Percentiles rank a stretch among this genome's conserved stretches.
phyloP scores from a whole-genome alignment of 257 asterid species.

The Capsicum baccatum region DNA sequence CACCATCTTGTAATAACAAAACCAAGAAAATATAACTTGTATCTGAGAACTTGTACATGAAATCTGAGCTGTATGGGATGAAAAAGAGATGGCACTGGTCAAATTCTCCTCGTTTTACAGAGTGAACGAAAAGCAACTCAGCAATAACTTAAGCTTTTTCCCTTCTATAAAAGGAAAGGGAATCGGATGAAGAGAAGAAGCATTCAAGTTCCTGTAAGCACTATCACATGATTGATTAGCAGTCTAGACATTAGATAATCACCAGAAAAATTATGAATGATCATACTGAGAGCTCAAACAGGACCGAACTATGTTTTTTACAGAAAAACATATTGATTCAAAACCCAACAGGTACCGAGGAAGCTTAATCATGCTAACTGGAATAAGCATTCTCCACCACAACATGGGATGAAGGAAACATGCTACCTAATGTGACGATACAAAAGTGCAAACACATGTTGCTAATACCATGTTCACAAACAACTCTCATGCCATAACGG shows the following conservation, averaged over 20 bases:
- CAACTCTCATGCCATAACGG: neutral
- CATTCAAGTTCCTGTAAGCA: neutral
- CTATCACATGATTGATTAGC: neutral
- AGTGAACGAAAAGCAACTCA: neutral
- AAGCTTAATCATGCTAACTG: neutral
- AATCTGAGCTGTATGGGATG: neutral
- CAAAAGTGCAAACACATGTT: neutral
- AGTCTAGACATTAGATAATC: neutral
- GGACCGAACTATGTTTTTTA: neutral
- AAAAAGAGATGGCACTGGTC: neutral
- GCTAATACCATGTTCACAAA: constrained; percentile 10
- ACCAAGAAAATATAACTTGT: neutral
- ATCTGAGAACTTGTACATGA: neutral
- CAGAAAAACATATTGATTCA: constrained; percentile 9
- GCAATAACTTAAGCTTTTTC: neutral
- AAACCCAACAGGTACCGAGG: neutral
- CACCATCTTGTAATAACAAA: neutral
- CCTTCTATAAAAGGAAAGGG: neutral
- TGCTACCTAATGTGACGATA: neutral
- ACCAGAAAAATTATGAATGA: neutral
- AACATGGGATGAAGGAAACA: neutral
- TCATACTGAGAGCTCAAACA: neutral
- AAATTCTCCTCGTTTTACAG: neutral
- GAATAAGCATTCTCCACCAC: constrained; percentile 11
- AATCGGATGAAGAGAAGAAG: neutral